Evolutionary conservation across 768 basidiomycete species (phyloP), one percentile per base, ranked within the genome.

Genomic region (Lentinus tigrinus): DNA sequence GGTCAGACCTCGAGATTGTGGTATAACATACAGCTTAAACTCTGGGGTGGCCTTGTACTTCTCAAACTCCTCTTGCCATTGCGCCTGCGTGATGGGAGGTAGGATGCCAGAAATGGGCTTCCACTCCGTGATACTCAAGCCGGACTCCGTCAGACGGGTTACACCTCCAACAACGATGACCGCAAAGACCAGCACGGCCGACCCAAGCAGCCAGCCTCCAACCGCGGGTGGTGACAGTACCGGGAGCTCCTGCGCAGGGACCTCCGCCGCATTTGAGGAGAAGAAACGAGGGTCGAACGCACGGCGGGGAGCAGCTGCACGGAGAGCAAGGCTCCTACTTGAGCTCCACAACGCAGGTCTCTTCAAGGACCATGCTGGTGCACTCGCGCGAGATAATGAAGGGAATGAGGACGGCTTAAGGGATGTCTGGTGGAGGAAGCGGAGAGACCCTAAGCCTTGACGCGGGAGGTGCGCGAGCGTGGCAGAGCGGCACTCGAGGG

Each of bases 41-140:
- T 99, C 97, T 0, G 97, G 97, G 2, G 95, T 97, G 16, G 80
- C 80, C 73, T 88, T 92, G 79, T 99, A 95, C 75, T 98, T 98
- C 36, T 87, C 83, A 70, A 98, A 98, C 69, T 98, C 96, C 24
- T 73, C 77, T 60, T 84, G 77, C 97, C 97, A 99, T 48, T 91
- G 85, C 8, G 76, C 83, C 23, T 78, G 72, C 1, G 84, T 83
- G 37, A 94, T 73, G 0, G 97, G 97, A 17, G 95, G 95, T 17
- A 95, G 69, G 49, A 93, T 77, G 16, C 97, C 97, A 24, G 92
- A 88, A 53, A 98, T 85, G 13, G 96, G 95, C 51, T 83, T 81
- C 97, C 97, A 99, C 79, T 99, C 97, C 23, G 95, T 97, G 71
- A 99, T 99, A 70, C 93, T 95, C 58, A 99, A 77, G 14, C 97